A percentile compares a stretch with the other conserved stretches of the same genome.
Conservation (phyloP, 495 filamentous ascomycete species). For the Tuber umbilicatum region DNA sequence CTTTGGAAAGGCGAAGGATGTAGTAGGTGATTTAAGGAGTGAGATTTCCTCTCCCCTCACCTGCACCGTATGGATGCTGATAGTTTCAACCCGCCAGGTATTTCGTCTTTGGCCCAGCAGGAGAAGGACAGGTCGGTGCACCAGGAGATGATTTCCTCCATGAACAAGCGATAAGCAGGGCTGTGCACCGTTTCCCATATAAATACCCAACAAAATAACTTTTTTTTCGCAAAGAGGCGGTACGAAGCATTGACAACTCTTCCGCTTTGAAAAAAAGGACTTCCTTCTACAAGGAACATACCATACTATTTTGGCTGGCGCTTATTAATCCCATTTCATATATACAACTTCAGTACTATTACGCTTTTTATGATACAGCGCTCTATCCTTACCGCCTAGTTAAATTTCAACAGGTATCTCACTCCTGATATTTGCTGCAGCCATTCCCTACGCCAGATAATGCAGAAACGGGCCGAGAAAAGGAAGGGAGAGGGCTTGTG, state of each 20-base stretch:
- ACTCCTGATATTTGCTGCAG: neutral
- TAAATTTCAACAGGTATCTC: constrained; percentile 2
- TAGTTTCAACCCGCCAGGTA: constrained; percentile 46
- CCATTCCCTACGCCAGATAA: neutral
- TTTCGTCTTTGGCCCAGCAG: constrained; percentile 74
- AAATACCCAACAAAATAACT: neutral
- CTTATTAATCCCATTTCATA: neutral
- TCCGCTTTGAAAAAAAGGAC: neutral
- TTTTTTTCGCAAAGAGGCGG: neutral
- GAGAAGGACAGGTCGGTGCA: constrained; percentile 81
- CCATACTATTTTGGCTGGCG: neutral
- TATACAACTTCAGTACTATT: neutral
- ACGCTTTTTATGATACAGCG: neutral
- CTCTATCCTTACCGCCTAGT: neutral
- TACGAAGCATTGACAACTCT: neutral
- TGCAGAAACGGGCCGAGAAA: neutral
- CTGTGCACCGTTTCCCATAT: neutral
- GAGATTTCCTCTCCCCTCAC: constrained; percentile 38
- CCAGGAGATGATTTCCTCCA: constrained; percentile 80
- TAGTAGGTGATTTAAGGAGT: constrained; percentile 96
- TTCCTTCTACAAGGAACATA: neutral
- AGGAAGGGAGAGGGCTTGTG: neutral
- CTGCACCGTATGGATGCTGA: constrained; percentile 11
- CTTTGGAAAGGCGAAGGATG: constrained; percentile 98
- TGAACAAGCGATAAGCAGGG: constrained; percentile 44